Percentiles rank a stretch among this genome's conserved stretches.
Evolutionary conservation across 108 stramenopile genomes (phyloP).

Genomic region (Aurantiochytrium sp.): DNA sequence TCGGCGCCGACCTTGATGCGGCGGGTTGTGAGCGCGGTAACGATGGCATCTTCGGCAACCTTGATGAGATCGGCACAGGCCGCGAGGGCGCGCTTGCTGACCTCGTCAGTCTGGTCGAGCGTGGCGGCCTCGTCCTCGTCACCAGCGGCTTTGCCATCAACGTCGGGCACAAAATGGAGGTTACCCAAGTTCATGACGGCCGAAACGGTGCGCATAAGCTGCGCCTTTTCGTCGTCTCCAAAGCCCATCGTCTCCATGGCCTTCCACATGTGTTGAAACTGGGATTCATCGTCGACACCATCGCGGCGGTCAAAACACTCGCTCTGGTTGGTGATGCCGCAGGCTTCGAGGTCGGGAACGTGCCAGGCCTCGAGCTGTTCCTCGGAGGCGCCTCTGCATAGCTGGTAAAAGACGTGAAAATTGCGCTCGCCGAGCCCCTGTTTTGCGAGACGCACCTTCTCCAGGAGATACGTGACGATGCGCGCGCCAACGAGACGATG

Average conservation of each 20-base stretch:
- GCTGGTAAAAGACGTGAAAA: constrained; percentile 46
- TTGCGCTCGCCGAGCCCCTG: constrained; percentile 78
- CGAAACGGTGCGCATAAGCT: constrained; percentile 33
- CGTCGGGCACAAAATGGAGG: constrained; percentile 39
- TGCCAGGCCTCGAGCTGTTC: background rate
- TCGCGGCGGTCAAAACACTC: background rate
- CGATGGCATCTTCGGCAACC: constrained; percentile 53
- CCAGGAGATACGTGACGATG: constrained; percentile 89
- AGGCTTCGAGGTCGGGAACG: background rate
- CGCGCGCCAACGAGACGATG: constrained; percentile 81
- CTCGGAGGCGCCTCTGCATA: background rate
- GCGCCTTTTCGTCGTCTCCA: background rate
- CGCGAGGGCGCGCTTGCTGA: constrained; percentile 16
- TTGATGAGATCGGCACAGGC: constrained; percentile 58
- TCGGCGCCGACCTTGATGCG: constrained; percentile 68
- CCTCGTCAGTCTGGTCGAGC: background rate
- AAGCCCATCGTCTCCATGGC: constrained; percentile 30
- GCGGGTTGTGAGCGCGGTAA: constrained; percentile 56
- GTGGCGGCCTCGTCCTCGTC: background rate
- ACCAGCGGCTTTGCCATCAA: constrained; percentile 25
- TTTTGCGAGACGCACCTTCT: constrained; percentile 86
- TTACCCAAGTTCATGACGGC: constrained; percentile 50
- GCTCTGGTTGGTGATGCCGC: background rate
- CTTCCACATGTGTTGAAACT: background rate
- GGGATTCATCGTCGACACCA: background rate